A percentile compares a stretch with the other conserved stretches of the same genome.
Conservation (phyloP, 2,329 filamentous ascomycete species). For the Ophiocordyceps polyrhachis-furcata region DNA sequence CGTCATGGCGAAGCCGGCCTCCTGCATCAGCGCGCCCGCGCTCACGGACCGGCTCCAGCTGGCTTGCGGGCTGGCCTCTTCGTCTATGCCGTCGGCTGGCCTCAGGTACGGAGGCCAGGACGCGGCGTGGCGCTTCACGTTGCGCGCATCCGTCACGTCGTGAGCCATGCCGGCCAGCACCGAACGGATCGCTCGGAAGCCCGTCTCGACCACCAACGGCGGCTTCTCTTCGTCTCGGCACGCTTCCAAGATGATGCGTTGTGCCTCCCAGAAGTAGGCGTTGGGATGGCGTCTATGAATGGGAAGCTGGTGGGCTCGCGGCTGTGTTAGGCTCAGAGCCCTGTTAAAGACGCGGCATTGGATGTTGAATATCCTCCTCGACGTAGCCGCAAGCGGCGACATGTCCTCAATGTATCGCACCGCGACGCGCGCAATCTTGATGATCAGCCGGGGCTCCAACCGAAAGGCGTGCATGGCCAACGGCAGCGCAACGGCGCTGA, state of each 20-base stretch:
- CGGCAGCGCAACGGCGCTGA: conserved; percentile 8
- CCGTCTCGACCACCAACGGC: conserved; percentile 28
- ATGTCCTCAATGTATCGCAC: conserved; percentile 10
- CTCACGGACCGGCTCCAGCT: conserved; percentile 33
- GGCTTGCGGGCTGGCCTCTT: conserved; percentile 28
- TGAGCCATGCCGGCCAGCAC: conserved; percentile 36
- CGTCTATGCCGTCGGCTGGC: conserved; percentile 40
- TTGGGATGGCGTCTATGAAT: conserved; percentile 11
- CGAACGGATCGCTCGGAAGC: conserved; percentile 34
- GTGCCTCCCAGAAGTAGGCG: conserved; percentile 32
- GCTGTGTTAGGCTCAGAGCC: conserved; percentile 10
- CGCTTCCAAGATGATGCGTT: conserved; percentile 31
- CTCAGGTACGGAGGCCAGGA: conserved; percentile 43
- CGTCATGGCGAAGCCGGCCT: conserved; percentile 32
- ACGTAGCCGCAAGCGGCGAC: conserved; percentile 2
- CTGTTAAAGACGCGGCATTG: conserved; percentile 15
- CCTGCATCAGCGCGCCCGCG: conserved; percentile 33
- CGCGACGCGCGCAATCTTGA: conserved; percentile 11
- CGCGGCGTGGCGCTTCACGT: conserved; percentile 26
- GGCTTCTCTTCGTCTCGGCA: conserved; percentile 28
- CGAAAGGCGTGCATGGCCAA: conserved; percentile 13
- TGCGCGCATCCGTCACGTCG: conserved; percentile 28
- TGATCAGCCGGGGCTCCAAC: conserved; percentile 14
- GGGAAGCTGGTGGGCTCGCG: conserved; percentile 7
- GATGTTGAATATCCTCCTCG: conserved; percentile 8